A percentile compares a stretch with the other conserved stretches of the same genome.
These are phyloP conservation scores for Magnolia kwangsiensis DNA, from an alignment of 164 flowering plant species.

Conservation along the genomic window DNA sequence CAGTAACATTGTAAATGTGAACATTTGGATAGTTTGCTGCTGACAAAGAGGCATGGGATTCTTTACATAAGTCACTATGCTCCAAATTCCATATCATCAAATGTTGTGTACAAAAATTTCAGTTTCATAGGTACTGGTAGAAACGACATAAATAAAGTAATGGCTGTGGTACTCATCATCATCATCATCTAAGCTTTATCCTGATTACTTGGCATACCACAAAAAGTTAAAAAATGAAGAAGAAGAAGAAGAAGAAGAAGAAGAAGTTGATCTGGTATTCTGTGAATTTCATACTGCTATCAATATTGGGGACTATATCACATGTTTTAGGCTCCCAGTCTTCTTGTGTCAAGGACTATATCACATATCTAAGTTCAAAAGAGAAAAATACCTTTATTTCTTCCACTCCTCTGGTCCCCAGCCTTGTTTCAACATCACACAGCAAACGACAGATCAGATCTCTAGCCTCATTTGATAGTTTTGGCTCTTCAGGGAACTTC, in stretches of 20 bases:
- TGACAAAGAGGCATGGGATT: not conserved
- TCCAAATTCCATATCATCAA: not conserved
- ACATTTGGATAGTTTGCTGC: not conserved
- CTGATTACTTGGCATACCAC: no score
- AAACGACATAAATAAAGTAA: not conserved
- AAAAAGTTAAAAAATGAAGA: not conserved
- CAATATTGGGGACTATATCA: no score
- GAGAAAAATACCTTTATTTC: conserved; percentile 64
- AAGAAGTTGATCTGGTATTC: no score
- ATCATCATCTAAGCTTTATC: no score
- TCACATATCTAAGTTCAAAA: no score
- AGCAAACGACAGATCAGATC: conserved; percentile 78
- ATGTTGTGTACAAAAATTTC: not conserved
- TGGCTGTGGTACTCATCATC: no score
- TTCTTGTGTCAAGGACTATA: not conserved
- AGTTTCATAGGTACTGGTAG: not conserved
- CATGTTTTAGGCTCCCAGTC: no score
- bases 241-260: not conserved
- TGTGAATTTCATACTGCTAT: no score
- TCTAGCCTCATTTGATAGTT: conserved; percentile 63
- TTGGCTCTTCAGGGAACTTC: conserved; percentile 89
- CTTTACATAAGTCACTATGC: not conserved
- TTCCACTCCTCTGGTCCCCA: conserved; percentile 80
- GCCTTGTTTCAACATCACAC: conserved; percentile 76
- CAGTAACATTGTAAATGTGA: not conserved